phyloP scores from a whole-genome alignment of 305 asterid species.

The Fraxinus dipetala region DNA sequence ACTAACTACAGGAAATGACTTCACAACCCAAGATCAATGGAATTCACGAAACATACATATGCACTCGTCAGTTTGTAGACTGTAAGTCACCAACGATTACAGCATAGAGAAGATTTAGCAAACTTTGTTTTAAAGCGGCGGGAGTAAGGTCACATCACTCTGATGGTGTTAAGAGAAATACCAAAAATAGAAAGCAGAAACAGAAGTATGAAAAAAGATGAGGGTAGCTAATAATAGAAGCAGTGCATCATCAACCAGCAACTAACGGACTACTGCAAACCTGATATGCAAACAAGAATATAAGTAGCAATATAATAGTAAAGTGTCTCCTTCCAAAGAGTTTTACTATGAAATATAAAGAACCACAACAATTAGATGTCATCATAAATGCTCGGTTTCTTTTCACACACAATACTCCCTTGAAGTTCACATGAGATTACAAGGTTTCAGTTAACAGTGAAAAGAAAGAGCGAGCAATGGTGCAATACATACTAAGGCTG shows the following conservation, averaged over 20 bases:
- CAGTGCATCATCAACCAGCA: constrained; percentile 1
- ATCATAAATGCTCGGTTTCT: neutral
- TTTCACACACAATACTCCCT: neutral
- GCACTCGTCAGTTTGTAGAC: neutral
- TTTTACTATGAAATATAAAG: neutral
- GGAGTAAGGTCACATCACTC: neutral
- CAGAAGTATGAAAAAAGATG: neutral
- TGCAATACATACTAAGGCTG: neutral
- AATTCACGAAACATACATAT: neutral
- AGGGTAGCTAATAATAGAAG: neutral
- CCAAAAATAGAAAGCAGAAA: neutral
- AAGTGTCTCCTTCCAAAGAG: neutral
- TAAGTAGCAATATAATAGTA: neutral
- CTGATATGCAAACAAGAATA: neutral
- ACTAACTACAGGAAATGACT: neutral
- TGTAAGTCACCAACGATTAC: neutral
- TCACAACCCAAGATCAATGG: neutral
- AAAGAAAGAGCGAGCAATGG: neutral
- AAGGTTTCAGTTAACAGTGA: neutral
- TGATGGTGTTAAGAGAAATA: neutral
- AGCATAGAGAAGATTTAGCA: neutral
- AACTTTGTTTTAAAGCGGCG: neutral
- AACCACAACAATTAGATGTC: neutral
- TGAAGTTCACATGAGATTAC: neutral
- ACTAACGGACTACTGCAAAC: neutral